Base-by-base conservation (phyloP, 768 basidiomycete genomes). In the Cantharellus anzutake region DNA sequence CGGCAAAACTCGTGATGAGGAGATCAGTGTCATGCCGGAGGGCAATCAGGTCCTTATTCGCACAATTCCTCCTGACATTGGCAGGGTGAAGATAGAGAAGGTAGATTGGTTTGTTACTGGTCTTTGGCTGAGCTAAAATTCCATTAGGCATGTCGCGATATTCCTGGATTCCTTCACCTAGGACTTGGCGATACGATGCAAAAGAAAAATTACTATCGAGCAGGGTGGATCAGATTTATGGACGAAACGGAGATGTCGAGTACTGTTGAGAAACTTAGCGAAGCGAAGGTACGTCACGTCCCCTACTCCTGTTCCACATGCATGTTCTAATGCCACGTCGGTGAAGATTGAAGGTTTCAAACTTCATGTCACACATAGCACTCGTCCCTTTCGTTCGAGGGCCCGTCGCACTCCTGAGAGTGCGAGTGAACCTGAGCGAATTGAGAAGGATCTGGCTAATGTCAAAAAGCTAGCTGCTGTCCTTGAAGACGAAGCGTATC, bases 21-120 rank as follows among this genome's bases (percentile, higher is more conserved):
- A 91, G 67, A 70, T 79, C 60, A 79, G 80, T 60, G 82, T 79
- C 34, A 72, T 75, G 48, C 79, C 84, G 14, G 86, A 90, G 65
- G 87, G 86, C 34, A 88, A 87, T 65, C 85, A 96, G 67, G 82
- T 96, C 59, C 91, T 93, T 80, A 92, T 96, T 67, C 82, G 91
- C 61, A 92, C 90, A 16, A 91, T 96, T 63, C 91, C 91, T 53
- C 91, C 92, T 35, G 87, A 91, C 64, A 91, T 92, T 65, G 86
- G 87, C 39, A 82, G 92, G 41, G 73, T 84, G 56, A 91, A 89
- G 67, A 75, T 97, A 41, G 92, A 97, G 73, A 86, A 89, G 71
- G 91, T 93, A 60, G 78, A 70, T 52, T 57, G 59, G 51, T 61
- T 2, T 59, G 41, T 51, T 37, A 55, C 11, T 48, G 44, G 11